Base-by-base conservation (phyloP, 2,329 filamentous ascomycete species). In the Chaetothyriales sp. region DNA sequence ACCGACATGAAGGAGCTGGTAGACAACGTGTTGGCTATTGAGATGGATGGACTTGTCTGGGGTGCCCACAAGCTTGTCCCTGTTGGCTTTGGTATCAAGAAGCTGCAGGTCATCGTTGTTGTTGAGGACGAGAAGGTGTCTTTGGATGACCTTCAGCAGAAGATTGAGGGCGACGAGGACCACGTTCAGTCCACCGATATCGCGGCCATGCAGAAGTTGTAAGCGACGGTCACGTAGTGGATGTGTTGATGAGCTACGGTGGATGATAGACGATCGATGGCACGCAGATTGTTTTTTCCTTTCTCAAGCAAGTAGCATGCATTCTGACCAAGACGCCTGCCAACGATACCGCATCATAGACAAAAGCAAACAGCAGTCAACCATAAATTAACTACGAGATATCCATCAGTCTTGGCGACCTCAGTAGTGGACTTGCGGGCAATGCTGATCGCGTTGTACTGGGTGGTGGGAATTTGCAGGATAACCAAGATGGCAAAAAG, bases 61-160 rank as follows among this genome's bases (percentile, higher is more conserved):
- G 90, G 90, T 82, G 82, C 77, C 60, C 89, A 86, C 70, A 86
- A 92, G 78, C 77, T 95, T 60, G 83, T 94, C 49, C 71, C 89
- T 61, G 83, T 98, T 65, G 90, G 89, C 66, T 98, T 87, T 79
- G 92, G 92, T 78, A 94, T 98, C 78, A 92, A 86, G 80, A 97
- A 97, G 82, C 83, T 98, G 59, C 90, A 97, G 81, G 94, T 98
- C 78, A 97, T 87, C 83, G 74, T 97, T 63, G 89, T 97, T 64
- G 77, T 97, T 60, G 92, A 97, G 78, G 92, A 98, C 70, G 90
- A 97, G 62, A 95, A 95, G 81, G 72, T 98, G 68, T 89, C 86
- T 61, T 70, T 86, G 60, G 80, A 84, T 63, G 90, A 95, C 58
- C 83, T 98, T 62, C 81, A 95, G 78, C 82, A 87, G 69, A 66